Percentiles rank a stretch among this genome's conserved stretches.
These are phyloP conservation scores for Mucor lusitanicus DNA, from an alignment of 371 early-diverging fungal species.

Conservation along the genomic window DNA sequence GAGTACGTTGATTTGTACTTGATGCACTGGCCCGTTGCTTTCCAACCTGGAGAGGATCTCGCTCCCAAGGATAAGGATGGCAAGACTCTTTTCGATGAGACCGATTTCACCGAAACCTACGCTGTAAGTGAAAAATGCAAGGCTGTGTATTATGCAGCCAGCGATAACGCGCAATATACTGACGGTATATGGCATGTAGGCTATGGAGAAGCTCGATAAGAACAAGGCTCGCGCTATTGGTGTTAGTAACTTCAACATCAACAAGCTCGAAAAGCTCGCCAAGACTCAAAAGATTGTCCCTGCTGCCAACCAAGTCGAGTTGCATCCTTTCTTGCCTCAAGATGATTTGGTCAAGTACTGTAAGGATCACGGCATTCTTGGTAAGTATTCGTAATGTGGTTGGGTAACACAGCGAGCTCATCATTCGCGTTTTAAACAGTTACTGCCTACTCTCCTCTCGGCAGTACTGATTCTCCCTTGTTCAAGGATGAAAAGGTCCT, in stretches of 20 bases:
- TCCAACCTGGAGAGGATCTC: constrained; percentile 23
- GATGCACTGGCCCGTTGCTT: constrained; percentile 56
- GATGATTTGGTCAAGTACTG: constrained; percentile 42
- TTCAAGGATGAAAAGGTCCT: constrained; percentile 19
- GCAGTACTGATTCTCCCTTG: constrained; percentile 32
- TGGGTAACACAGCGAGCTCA: neutral
- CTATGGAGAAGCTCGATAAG: constrained; percentile 70
- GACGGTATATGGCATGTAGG: constrained; percentile 31
- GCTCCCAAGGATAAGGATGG: constrained; percentile 40
- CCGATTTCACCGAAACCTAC: constrained; percentile 53
- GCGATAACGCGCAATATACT: neutral
- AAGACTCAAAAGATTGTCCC: constrained; percentile 39
- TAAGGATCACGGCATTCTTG: constrained; percentile 37
- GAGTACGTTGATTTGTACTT: constrained; percentile 76
- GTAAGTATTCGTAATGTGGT: constrained; percentile 3
- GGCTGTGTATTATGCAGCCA: neutral
- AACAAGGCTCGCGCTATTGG: constrained; percentile 53
- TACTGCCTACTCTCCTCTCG: constrained; percentile 53
- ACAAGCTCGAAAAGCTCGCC: constrained; percentile 32
- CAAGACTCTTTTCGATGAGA: constrained; percentile 14
- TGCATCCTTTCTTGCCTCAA: constrained; percentile 58
- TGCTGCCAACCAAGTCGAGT: constrained; percentile 64
- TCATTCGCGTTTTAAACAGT: neutral
- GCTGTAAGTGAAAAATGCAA: constrained; percentile 18
- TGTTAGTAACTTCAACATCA: constrained; percentile 38